These are phyloP conservation scores for Xylaria digitata DNA, from an alignment of 2,329 filamentous ascomycete species.

Conservation along the genomic window DNA sequence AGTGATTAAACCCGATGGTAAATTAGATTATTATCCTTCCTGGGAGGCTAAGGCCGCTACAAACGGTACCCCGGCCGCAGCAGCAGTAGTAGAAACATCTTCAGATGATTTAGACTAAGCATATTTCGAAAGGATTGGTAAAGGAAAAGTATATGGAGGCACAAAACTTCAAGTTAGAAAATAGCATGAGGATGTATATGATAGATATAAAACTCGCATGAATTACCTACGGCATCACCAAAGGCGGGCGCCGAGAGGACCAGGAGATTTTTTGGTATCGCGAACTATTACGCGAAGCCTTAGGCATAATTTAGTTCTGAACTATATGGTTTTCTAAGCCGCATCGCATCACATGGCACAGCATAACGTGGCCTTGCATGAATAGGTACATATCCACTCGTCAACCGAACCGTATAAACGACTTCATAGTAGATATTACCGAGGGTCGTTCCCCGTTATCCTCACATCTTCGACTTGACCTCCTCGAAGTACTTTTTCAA, in stretches of 20 bases:
- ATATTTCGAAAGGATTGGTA: not conserved
- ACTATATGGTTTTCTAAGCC: conserved; percentile 1
- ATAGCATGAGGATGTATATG: conserved; percentile 16
- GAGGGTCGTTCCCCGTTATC: not conserved
- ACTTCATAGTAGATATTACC: conserved; percentile 3
- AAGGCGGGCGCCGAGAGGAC: not conserved
- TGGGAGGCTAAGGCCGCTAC: conserved; percentile 37
- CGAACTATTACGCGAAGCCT: conserved; percentile 5
- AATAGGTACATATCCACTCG: conserved; percentile 18
- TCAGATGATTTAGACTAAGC: conserved; percentile 60
- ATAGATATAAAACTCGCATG: conserved; percentile 18
- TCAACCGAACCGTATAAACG: conserved; percentile 12
- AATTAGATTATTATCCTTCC: conserved; percentile 74
- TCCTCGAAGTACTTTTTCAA: conserved; percentile 84
- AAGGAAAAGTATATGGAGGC: not conserved
- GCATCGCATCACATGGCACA: not conserved
- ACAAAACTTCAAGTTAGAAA: conserved; percentile 3
- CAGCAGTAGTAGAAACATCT: conserved; percentile 51
- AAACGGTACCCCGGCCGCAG: conserved; percentile 42
- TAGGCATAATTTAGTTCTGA: not conserved
- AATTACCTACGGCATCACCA: conserved; percentile 7
- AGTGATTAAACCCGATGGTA: conserved; percentile 74
- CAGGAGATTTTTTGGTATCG: conserved; percentile 4
- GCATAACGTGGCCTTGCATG: not conserved
- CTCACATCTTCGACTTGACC: conserved; percentile 87